Evolutionary conservation across 2,329 filamentous ascomycete genomes (phyloP).

Genomic region (Microsporum ferrugineum): DNA sequence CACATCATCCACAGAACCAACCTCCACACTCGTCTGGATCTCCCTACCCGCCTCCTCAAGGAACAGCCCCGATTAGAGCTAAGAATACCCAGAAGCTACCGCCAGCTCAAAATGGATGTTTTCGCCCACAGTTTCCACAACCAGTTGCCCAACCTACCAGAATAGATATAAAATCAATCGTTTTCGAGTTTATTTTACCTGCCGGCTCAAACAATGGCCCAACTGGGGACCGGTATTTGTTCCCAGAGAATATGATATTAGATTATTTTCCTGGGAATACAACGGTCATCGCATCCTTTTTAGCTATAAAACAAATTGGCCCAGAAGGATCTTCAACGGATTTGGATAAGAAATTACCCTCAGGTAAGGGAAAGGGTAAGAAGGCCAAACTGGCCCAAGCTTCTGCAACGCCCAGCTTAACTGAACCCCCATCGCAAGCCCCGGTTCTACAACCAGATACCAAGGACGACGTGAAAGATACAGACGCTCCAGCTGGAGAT

Average conservation of each 20-base stretch:
- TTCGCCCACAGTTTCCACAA: constrained; percentile 23
- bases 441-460: constrained; percentile 2
- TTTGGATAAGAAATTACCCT: constrained; percentile 18
- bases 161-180: constrained; percentile 35
- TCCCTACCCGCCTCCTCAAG: constrained; percentile 12
- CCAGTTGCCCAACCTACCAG: constrained; percentile 24
- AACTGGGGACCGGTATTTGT: constrained; percentile 38
- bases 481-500: constrained; percentile 16
- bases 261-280: constrained; percentile 38
- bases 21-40: constrained; percentile 6
- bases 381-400: constrained; percentile 20
- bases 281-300: constrained; percentile 38
- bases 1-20: constrained; percentile 18
- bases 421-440: constrained; percentile 10
- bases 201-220: constrained; percentile 32
- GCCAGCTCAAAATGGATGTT: constrained; percentile 18
- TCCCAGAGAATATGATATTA: constrained; percentile 39
- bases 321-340: constrained; percentile 19
- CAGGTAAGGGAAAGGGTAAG: constrained; percentile 29
- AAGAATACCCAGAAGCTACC: constrained; percentile 26
- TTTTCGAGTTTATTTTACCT: constrained; percentile 38
- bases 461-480: not conserved
- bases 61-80: constrained; percentile 25
- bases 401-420: constrained; percentile 15
- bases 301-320: constrained; percentile 35